Conservation (phyloP, 257 asterid genomes). For the Fraxinus americana region DNA sequence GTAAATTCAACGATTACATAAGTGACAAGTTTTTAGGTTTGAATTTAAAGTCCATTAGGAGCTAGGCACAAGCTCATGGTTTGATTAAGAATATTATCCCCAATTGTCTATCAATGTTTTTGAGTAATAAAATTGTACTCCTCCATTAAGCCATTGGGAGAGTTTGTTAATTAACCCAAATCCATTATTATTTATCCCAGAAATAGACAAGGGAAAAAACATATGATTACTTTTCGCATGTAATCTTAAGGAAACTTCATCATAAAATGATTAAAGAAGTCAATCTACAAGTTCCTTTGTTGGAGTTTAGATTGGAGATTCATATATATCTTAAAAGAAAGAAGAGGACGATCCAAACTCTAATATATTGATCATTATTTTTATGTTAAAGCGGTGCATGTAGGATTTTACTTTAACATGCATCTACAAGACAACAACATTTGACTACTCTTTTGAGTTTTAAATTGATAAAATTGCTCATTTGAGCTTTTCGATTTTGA, state of each 20-base stretch:
- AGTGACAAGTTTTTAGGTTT: no score
- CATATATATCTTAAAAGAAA: no score
- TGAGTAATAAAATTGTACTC: background rate
- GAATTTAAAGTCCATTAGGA: background rate
- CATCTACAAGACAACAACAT: no score
- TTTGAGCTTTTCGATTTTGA: no score
- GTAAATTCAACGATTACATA: no score
- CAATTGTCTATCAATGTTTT: background rate
- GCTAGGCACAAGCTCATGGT: no score
- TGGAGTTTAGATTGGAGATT: background rate
- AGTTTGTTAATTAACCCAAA: no score
- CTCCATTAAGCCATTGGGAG: background rate
- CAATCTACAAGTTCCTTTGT: background rate
- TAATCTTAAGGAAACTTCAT: background rate
- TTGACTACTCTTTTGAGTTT: background rate
- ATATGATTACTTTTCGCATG: background rate
- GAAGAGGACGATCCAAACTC: background rate
- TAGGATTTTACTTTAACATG: background rate
- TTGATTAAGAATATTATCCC: background rate
- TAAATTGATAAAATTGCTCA: background rate
- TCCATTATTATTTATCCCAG: no score
- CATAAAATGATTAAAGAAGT: background rate
- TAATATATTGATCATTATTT: no score
- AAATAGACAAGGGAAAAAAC: no score
- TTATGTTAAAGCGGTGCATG: background rate